Evolutionary conservation across 371 early-diverging fungal species (phyloP), one percentile per base, ranked within the genome.

Genomic region (Actinomortierella ambigua): DNA sequence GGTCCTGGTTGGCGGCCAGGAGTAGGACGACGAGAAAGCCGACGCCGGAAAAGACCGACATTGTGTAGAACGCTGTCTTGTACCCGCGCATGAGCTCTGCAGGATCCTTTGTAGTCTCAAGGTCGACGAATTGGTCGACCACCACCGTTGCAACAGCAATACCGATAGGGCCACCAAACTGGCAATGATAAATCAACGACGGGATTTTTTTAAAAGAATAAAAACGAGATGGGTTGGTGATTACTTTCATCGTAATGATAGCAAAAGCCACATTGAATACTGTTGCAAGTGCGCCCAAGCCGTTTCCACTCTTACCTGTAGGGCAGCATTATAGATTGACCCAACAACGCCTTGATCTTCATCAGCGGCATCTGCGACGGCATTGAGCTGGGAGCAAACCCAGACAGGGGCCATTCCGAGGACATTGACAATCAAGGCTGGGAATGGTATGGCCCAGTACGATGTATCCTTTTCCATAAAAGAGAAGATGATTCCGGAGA

Each of bases 271-370:
- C 34, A 34, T 34, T 4, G 34, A 6, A 6, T 11, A 34, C 11
- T 11, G 11, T 34, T 34, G 4, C 34, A 11, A 11, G 34, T 6
- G 34, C 34, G 4, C 11, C 11, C 4, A 34, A 11, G 11, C 11
- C 34, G 34, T 34, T 11, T 6, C 7, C 34, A 34, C 11, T 34
- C 34, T 34, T 34, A 34, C 34, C 11, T 34, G 34, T 11, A 34
- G 11, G 11, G 34, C 34, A 6, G 34, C 34, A 34, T 34, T 34
- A 11, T 34, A 34, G 34, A 34, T 34, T 11, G 34, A 34, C 11
- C 57, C 57, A 23, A 63, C 64, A 46, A 63, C 64, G 6, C 64
- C 64, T 48, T 63, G 64, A 15, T 63, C 58, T 40, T 63, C 57
- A 27, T 63, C 53, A 4, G 26, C 22, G 3, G 64, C 64, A 41